phyloP scores from a whole-genome alignment of 495 filamentous ascomycete genomes.

The Penicillium arizonense region DNA sequence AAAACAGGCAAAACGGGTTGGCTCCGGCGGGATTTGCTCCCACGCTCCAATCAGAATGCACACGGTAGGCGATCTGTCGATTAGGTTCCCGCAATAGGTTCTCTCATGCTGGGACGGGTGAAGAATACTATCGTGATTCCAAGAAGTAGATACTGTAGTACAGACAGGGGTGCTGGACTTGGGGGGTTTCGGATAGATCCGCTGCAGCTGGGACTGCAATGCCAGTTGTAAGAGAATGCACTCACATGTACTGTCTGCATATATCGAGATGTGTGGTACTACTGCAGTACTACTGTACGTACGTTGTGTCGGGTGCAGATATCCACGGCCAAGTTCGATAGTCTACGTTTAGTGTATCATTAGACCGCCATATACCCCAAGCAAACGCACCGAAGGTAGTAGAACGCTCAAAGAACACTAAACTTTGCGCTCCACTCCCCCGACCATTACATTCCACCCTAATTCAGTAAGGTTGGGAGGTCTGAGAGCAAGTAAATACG shows the following conservation, averaged over 20 bases:
- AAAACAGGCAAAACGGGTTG: neutral
- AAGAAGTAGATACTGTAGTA: neutral
- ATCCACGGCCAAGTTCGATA: constrained; percentile 1
- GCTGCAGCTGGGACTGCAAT: constrained; percentile 5
- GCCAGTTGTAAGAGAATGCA: neutral
- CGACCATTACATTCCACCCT: neutral
- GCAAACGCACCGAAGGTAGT: constrained; percentile 7
- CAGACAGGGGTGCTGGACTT: neutral
- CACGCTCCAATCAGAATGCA: neutral
- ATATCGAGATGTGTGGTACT: no score
- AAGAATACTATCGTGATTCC: neutral
- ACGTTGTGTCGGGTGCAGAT: neutral
- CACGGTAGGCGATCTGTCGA: neutral
- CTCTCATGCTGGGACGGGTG: neutral
- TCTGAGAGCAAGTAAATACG: constrained; percentile 17
- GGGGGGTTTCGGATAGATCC: constrained; percentile 16
- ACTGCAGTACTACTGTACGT: neutral
- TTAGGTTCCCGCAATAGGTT: neutral
- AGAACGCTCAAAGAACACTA: constrained; percentile 10
- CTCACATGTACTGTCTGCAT: neutral
- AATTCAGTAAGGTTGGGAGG: constrained; percentile 11
- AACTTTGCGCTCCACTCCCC: constrained; percentile 12
- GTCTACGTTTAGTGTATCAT: neutral
- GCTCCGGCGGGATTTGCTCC: neutral
- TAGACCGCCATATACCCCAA: constrained; percentile 1